These are phyloP conservation scores for Acacia concinna DNA, from an alignment of 331 rosid genomes.

Conservation along the genomic window DNA sequence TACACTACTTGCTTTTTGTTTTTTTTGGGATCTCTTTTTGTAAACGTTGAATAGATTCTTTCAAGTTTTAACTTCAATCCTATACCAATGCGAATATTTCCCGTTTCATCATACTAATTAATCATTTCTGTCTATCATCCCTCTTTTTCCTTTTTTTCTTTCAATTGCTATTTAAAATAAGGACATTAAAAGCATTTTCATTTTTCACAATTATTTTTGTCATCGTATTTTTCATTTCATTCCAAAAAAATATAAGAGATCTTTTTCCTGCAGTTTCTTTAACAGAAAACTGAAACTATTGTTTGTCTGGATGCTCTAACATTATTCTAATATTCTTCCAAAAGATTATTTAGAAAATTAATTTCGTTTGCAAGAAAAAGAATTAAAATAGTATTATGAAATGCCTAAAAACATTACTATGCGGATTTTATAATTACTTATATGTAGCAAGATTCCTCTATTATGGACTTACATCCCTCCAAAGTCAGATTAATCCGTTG, in stretches of 20 bases:
- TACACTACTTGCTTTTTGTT: neutral
- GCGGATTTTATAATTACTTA: too few relatives aligned
- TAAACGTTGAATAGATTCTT: neutral
- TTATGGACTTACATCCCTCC: too few relatives aligned
- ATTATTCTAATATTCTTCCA: too few relatives aligned
- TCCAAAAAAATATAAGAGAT: neutral
- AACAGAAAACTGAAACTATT: too few relatives aligned
- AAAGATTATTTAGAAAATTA: too few relatives aligned
- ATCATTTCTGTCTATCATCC: neutral
- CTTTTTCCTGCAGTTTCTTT: too few relatives aligned
- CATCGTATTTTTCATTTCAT: neutral
- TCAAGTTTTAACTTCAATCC: neutral
- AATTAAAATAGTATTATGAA: too few relatives aligned
- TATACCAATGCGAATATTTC: neutral
- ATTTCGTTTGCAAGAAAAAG: too few relatives aligned
- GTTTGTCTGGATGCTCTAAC: too few relatives aligned
- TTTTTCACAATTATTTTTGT: neutral
- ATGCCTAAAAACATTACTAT: too few relatives aligned
- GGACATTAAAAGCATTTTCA: neutral
- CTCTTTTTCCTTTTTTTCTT: neutral
- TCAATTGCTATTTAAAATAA: too few relatives aligned
- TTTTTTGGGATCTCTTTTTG: neutral
- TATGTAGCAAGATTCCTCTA: accelerated
- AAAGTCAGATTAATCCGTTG: too few relatives aligned
- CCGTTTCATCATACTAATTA: neutral